Conservation (phyloP, 2,329 filamentous ascomycete species). For the Penicillium psychrosexuale region DNA sequence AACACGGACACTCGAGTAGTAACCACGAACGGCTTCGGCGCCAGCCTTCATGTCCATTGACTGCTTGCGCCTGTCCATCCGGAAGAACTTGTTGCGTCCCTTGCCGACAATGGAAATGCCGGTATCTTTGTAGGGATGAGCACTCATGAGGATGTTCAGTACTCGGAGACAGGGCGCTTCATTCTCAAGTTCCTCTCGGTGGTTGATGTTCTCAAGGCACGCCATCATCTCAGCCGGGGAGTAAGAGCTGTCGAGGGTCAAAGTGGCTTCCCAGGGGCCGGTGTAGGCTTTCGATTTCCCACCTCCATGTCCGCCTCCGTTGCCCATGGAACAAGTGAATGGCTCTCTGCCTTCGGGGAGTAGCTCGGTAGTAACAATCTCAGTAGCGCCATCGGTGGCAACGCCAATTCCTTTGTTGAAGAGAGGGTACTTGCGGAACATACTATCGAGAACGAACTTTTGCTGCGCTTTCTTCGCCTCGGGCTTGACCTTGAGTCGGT, state of each 20-base stretch:
- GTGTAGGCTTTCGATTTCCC: not conserved
- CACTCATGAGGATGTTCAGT: slow-evolving; percentile 21
- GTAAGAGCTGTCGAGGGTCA: not conserved
- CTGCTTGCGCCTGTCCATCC: slow-evolving; percentile 12
- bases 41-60: slow-evolving; percentile 5
- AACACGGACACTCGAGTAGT: slow-evolving; percentile 20
- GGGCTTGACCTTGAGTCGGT: slow-evolving; percentile 6
- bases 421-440: not conserved
- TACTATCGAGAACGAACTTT: slow-evolving; percentile 3
- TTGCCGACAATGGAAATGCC: slow-evolving; percentile 13
- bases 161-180: slow-evolving; percentile 9
- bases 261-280: not conserved
- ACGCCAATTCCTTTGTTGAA: not conserved
- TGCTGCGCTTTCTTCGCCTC: slow-evolving; percentile 1
- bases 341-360: not conserved
- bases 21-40: slow-evolving; percentile 18
- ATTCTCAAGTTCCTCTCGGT: not conserved
- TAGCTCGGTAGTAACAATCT: slow-evolving; percentile 7
- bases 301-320: not conserved
- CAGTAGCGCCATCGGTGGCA: slow-evolving; percentile 14
- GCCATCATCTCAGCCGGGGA: not conserved
- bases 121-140: not conserved
- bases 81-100: slow-evolving; percentile 20
- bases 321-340: not conserved
- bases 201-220: not conserved